These are phyloP conservation scores for Arthrobotrys sinensis DNA, from an alignment of 2,329 filamentous ascomycete species.

Conservation along the genomic window DNA sequence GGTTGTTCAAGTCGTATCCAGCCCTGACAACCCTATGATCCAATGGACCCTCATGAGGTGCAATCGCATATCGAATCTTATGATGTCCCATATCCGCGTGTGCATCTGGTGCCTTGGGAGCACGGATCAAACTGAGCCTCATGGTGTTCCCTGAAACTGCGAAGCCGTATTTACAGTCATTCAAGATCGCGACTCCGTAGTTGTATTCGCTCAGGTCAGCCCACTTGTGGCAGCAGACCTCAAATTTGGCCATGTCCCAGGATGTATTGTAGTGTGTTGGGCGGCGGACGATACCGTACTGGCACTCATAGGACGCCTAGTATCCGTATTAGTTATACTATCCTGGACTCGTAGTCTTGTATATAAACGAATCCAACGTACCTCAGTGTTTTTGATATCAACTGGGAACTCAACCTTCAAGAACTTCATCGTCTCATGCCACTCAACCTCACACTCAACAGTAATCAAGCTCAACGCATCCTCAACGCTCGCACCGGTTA, in stretches of 20 bases:
- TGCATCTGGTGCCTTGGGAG: constrained; percentile 92
- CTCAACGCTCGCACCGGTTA: constrained; percentile 70
- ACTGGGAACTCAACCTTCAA: constrained; percentile 99
- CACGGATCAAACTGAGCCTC: constrained; percentile 86
- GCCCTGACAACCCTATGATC: constrained; percentile 82
- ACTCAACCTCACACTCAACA: constrained; percentile 89
- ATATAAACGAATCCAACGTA: constrained; percentile 70
- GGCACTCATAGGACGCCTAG: constrained; percentile 81
- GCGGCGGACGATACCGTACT: constrained; percentile 88
- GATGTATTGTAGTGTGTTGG: constrained; percentile 98
- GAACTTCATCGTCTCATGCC: constrained; percentile 97
- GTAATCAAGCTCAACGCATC: constrained; percentile 80
- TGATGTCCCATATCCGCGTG: constrained; percentile 95
- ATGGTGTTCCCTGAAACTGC: constrained; percentile 90
- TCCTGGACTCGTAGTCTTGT: no score
- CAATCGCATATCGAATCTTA: constrained; percentile 88
- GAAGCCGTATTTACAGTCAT: constrained; percentile 96
- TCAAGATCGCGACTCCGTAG: constrained; percentile 92
- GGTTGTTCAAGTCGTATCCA: constrained; percentile 91
- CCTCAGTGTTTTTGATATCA: constrained; percentile 89
- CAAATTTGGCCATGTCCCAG: constrained; percentile 98
- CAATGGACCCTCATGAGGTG: constrained; percentile 84
- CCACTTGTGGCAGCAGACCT: constrained; percentile 96
- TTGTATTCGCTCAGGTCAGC: constrained; percentile 89
- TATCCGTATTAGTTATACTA: background rate